Evolutionary conservation across 75 land plant species (phyloP), one percentile per base, ranked within the genome.

Genomic region (Sequoia sempervirens): DNA sequence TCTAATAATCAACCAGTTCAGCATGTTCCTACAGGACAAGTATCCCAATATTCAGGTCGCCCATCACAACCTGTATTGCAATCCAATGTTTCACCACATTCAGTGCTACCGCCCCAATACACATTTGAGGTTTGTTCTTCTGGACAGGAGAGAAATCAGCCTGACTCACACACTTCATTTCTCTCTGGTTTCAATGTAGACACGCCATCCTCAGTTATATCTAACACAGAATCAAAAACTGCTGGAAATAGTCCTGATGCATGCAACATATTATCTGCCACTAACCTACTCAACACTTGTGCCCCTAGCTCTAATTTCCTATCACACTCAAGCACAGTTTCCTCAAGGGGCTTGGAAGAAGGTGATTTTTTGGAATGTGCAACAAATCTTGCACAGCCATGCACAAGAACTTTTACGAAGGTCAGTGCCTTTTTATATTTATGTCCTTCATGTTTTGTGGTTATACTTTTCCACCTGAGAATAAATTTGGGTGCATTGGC

Each of bases 341-440:
- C 88, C 83, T 82, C 90, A 23, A 88, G 80, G 76, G 85, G 90
- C 79, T 82, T 93, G 52, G 96, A 97, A 43, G 96, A 94, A 70
- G 83, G 89, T 41, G 88, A 88, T 43, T 82, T 86, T 40, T 75
- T 91, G 86, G 89, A 91, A 79, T 82, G 89, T 28, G 54, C 87
- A 38, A 88, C 87, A 53, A 85, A 88, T 81, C 84, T 81, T 80
- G 91, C 89, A 14, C 88, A 93, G 80, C 88, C 88, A 69, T 89
- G 86, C 17, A 80, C 81, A 75, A 87, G 88, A 88, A 93, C 93
- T 86, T 95, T 92, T 88, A 93, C 92, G 20, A 95, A 95, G 97
- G 97, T 90, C 10, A 56, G 80, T 81, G 17, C 75, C 64, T 56
- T 53, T 43, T 2, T 79, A 28, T 3, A 18, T 6, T 53, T 20